Evolutionary conservation across 306 rosid species (phyloP).

Genomic region (Quercus robur): DNA sequence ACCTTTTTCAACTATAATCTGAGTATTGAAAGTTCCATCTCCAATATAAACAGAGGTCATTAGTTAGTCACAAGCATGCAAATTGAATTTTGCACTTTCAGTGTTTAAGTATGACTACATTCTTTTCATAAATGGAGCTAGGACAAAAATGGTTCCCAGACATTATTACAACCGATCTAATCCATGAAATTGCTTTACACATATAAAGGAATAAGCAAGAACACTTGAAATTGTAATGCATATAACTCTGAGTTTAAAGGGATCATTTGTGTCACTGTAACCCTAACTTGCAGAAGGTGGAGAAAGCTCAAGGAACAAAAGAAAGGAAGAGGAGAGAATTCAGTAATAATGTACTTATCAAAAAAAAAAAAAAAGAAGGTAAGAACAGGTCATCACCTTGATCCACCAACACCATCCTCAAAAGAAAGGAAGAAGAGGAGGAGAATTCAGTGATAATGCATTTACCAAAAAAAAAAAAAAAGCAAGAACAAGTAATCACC

Average conservation of each 20-base stretch:
- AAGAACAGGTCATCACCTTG: background rate
- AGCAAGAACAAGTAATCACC: background rate
- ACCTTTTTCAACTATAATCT: too few relatives aligned
- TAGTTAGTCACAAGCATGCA: too few relatives aligned
- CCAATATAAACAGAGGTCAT: too few relatives aligned
- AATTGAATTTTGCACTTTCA: too few relatives aligned
- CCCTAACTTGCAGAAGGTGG: background rate
- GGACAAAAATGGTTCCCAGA: too few relatives aligned
- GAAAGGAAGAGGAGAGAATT: background rate
- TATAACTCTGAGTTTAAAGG: background rate
- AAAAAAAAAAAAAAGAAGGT: too few relatives aligned
- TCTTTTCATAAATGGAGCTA: too few relatives aligned
- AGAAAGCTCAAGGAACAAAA: background rate
- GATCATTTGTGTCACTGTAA: background rate
- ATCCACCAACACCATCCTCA: background rate
- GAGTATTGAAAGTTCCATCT: too few relatives aligned
- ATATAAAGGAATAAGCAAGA: background rate
- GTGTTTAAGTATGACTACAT: too few relatives aligned
- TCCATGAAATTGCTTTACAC: background rate
- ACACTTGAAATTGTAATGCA: background rate
- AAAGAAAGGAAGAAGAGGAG: background rate
- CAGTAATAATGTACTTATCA: background rate
- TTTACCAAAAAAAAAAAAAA: too few relatives aligned
- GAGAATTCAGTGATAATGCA: background rate
- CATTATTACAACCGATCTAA: too few relatives aligned